Percentiles rank a stretch among this genome's conserved stretches.
Evolutionary conservation across 192 early-diverging fungal genomes (phyloP).

Genomic region (Allomyces javanicus): DNA sequence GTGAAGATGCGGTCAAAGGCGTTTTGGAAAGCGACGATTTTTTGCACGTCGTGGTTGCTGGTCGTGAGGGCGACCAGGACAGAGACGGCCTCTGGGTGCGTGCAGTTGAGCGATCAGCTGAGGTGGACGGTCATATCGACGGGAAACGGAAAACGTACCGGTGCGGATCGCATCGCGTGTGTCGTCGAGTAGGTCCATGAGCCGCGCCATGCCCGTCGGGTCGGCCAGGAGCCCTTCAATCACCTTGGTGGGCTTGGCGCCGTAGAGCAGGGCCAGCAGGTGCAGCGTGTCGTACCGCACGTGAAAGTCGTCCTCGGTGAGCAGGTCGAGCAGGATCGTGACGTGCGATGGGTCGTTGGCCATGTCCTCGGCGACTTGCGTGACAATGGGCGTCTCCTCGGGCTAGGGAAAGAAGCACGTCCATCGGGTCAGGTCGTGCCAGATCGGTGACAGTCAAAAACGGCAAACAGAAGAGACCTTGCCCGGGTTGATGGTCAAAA

Average conservation of each 20-base stretch:
- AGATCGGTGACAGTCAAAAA: background rate
- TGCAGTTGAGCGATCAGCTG: background rate
- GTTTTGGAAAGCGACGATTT: constrained; percentile 96
- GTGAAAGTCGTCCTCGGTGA: constrained; percentile 85
- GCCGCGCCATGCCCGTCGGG: constrained; percentile 61
- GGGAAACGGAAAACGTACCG: constrained; percentile 25
- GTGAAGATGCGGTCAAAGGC: constrained; percentile 82
- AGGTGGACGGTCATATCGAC: background rate
- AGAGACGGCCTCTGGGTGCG: constrained; percentile 68
- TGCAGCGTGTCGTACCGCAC: constrained; percentile 81
- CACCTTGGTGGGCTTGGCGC: constrained; percentile 33
- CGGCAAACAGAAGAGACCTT: background rate
- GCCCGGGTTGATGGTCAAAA: background rate
- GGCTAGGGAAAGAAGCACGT: constrained; percentile 21
- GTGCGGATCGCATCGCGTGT: constrained; percentile 88
- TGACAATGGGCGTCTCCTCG: constrained; percentile 4
- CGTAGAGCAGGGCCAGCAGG: constrained; percentile 54
- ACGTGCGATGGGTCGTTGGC: constrained; percentile 40
- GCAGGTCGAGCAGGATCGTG: constrained; percentile 58
- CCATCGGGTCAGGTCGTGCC: constrained; percentile 14
- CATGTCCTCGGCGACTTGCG: constrained; percentile 2
- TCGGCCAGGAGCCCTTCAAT: constrained; percentile 71
- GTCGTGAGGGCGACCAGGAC: constrained; percentile 80
- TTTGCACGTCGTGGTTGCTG: constrained; percentile 87
- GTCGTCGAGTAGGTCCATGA: constrained; percentile 89